A percentile compares a stretch with the other conserved stretches of the same genome.
Evolutionary conservation across 176 grass and related monocot genomes (phyloP).

Genomic region (Oryza officinalis): DNA sequence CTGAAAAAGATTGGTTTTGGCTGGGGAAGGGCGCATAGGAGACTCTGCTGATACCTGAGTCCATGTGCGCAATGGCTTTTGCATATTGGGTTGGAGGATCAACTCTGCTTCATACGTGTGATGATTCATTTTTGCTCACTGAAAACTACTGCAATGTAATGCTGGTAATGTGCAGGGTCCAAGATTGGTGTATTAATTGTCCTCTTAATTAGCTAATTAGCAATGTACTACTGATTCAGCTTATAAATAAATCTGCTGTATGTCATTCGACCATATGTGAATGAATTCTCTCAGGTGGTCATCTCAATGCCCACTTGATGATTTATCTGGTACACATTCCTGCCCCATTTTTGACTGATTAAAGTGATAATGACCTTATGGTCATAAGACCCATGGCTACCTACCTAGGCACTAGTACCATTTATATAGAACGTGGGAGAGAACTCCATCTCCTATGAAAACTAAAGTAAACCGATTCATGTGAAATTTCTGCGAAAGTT

Average conservation of each 20-base stretch:
- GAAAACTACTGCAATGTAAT: conserved; percentile 12
- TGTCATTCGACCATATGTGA: background rate
- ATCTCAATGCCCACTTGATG: background rate
- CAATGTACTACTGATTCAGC: background rate
- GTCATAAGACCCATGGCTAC: background rate
- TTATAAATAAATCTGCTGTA: background rate
- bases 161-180: background rate
- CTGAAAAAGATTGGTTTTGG: conserved; percentile 7
- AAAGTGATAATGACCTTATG: background rate
- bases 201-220: background rate
- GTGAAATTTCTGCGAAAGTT: background rate
- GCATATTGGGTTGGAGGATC: conserved; percentile 27
- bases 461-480: background rate
- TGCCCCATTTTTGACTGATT: background rate
- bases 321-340: background rate
- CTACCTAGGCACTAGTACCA: background rate
- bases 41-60: conserved; percentile 62
- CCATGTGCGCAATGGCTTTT: conserved; percentile 35
- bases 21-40: conserved; percentile 30
- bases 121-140: conserved; percentile 35
- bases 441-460: background rate
- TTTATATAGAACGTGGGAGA: background rate
- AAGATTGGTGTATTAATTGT: conserved; percentile 21
- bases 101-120: conserved; percentile 41
- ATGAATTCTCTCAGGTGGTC: background rate